Percentiles rank a stretch among this genome's conserved stretches.
These are phyloP conservation scores for Megacollybia platyphylla DNA, from an alignment of 1,284 basidiomycete genomes.

Conservation along the genomic window DNA sequence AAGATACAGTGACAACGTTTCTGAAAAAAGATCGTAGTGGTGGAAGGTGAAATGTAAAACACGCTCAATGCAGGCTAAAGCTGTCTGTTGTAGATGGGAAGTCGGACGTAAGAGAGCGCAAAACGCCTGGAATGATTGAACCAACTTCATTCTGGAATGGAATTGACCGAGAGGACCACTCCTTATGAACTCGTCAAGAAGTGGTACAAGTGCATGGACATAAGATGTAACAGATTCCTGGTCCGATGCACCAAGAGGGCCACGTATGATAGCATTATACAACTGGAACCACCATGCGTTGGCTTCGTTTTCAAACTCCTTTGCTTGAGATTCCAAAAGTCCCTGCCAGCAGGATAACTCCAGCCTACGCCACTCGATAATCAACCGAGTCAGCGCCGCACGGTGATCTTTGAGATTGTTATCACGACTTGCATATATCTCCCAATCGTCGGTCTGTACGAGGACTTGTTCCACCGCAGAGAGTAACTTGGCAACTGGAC, in stretches of 20 bases:
- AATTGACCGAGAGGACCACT: constrained; percentile 82
- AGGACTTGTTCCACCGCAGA: constrained; percentile 82
- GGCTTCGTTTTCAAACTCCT: constrained; percentile 40
- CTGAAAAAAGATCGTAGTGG: constrained; percentile 58
- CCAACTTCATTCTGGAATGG: constrained; percentile 52
- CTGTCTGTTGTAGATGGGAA: constrained; percentile 12
- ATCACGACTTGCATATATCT: constrained; percentile 82
- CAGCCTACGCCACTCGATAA: constrained; percentile 85
- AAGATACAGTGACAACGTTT: constrained; percentile 39
- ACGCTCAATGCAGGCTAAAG: constrained; percentile 36
- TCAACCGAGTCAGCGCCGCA: constrained; percentile 55
- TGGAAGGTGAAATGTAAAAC: constrained; percentile 57
- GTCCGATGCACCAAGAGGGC: constrained; percentile 37
- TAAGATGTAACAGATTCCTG: constrained; percentile 32
- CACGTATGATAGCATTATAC: constrained; percentile 71
- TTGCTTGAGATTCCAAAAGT: constrained; percentile 66
- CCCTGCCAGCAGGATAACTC: constrained; percentile 85
- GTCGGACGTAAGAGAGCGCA: constrained; percentile 19
- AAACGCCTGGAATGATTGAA: constrained; percentile 58
- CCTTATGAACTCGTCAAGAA: constrained; percentile 76
- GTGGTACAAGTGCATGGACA: constrained; percentile 58
- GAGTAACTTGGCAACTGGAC: constrained; percentile 77
- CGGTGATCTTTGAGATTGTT: constrained; percentile 71
- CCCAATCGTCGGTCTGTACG: constrained; percentile 91
- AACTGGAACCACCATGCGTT: constrained; percentile 88